A percentile compares a stretch with the other conserved stretches of the same genome.
Conservation (phyloP, 176 grass and related monocot species). For the Aegilops bicornis region DNA sequence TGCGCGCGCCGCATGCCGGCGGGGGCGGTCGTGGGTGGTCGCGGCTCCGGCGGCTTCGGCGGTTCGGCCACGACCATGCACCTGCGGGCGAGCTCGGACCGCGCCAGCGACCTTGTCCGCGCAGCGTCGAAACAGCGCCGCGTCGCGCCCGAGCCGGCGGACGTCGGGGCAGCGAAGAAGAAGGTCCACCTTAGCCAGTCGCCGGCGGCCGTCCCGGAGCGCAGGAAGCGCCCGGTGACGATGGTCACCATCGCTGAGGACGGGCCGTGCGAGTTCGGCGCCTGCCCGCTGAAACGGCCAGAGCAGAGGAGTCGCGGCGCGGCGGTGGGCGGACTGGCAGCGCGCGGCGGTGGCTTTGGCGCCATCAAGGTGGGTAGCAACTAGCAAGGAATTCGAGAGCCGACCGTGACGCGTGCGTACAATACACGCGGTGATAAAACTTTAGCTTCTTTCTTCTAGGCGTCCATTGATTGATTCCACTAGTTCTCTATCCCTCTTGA, state of each 20-base stretch:
- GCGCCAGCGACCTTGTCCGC: constrained; percentile 43
- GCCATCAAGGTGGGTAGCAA: background rate
- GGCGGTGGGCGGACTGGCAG: background rate
- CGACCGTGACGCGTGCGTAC: background rate
- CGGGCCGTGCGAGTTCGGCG: constrained; percentile 45
- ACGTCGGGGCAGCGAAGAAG: background rate
- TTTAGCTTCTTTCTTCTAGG: background rate
- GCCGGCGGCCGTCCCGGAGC: background rate
- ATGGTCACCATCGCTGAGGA: constrained; percentile 57
- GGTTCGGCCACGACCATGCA: constrained; percentile 5
- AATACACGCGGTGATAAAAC: background rate
- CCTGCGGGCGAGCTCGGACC: constrained; percentile 19
- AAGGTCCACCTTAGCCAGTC: background rate
- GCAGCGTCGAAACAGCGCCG: constrained; percentile 34
- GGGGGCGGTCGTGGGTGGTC: constrained; percentile 5
- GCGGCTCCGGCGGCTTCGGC: constrained; percentile 6
- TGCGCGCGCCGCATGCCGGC: constrained; percentile 28
- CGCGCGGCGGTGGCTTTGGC: constrained; percentile 11
- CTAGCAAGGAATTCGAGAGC: background rate
- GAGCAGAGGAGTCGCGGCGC: constrained; percentile 10
- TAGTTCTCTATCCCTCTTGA: too few relatives aligned
- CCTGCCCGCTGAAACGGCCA: background rate
- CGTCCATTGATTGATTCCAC: too few relatives aligned
- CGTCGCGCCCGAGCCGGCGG: constrained; percentile 27
- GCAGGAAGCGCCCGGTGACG: constrained; percentile 12